Evolutionary conservation across 2,329 filamentous ascomycete species (phyloP).

Genomic region (Calonectria henricotiae): DNA sequence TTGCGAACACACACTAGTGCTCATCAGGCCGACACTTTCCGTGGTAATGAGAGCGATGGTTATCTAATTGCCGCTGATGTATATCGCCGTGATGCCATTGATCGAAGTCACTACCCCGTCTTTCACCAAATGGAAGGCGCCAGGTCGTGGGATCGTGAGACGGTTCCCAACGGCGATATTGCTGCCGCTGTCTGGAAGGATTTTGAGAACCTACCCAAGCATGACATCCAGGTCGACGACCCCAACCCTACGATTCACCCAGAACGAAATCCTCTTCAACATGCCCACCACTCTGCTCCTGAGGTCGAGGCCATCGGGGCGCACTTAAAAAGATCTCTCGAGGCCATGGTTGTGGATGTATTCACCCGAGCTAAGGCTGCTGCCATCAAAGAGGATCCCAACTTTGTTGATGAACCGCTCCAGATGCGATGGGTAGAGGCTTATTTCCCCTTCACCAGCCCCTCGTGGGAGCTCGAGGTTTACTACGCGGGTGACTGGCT

Average conservation of each 20-base stretch:
- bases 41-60: constrained; percentile 79
- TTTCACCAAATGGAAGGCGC: constrained; percentile 99
- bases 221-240: constrained; percentile 86
- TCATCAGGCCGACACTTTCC: constrained; percentile 89
- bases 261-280: constrained; percentile 88
- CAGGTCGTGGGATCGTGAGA: constrained; percentile 85
- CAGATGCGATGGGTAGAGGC: constrained; percentile 95
- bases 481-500: constrained; percentile 97
- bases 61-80: constrained; percentile 96
- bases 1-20: constrained; percentile 95
- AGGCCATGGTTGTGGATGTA: constrained; percentile 91
- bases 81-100: constrained; percentile 94
- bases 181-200: constrained; percentile 80
- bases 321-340: constrained; percentile 91
- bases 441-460: constrained; percentile 97
- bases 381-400: constrained; percentile 68
- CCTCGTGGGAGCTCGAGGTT: constrained; percentile 96
- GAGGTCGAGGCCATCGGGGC: constrained; percentile 88
- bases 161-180: constrained; percentile 72
- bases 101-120: constrained; percentile 94
- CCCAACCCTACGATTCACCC: constrained; percentile 84
- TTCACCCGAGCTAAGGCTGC: constrained; percentile 85
- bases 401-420: constrained; percentile 78
- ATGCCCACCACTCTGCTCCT: constrained; percentile 77
- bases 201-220: constrained; percentile 79